Evolutionary conservation across 805 yeast species (phyloP).

Genomic region (Trichomonascus vanleenenianus): DNA sequence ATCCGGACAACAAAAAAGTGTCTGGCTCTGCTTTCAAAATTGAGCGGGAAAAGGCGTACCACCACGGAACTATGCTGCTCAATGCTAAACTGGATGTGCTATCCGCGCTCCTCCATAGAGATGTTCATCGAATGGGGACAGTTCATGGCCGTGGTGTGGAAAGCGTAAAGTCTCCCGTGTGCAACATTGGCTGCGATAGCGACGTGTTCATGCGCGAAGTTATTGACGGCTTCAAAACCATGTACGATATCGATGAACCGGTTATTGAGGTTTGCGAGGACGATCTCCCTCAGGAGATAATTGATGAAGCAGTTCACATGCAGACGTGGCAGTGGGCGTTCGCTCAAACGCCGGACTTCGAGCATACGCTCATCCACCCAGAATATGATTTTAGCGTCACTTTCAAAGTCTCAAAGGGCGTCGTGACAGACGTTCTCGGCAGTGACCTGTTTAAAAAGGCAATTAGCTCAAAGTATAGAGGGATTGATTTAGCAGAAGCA

Average conservation of each 20-base stretch:
- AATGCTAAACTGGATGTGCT: conserved; percentile 55
- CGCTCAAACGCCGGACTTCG: conserved; percentile 71
- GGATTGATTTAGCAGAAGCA: neutral
- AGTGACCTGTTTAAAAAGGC: neutral
- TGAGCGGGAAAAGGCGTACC: conserved; percentile 74
- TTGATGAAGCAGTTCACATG: conserved; percentile 31
- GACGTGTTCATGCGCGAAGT: conserved; percentile 42
- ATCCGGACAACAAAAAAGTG: conserved; percentile 41
- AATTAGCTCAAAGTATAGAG: neutral
- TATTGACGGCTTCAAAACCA: conserved; percentile 32
- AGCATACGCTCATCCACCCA: conserved; percentile 37
- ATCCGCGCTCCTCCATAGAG: conserved; percentile 49
- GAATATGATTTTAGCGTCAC: conserved; percentile 29
- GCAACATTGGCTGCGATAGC: conserved; percentile 46
- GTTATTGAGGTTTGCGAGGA: conserved; percentile 5
- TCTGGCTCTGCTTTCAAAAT: conserved; percentile 93
- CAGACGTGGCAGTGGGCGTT: conserved; percentile 65
- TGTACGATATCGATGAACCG: conserved; percentile 18
- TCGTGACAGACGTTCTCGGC: neutral
- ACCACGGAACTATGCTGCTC: conserved; percentile 93
- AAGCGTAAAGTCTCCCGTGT: conserved; percentile 76
- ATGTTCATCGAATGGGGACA: conserved; percentile 32
- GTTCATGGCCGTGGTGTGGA: conserved; percentile 50
- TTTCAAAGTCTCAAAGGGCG: conserved; percentile 48
- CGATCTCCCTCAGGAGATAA: conserved; percentile 12